Evolutionary conservation across 2,329 filamentous ascomycete species (phyloP), one percentile per base, ranked within the genome.

Genomic region (Raffaelea albimanens): DNA sequence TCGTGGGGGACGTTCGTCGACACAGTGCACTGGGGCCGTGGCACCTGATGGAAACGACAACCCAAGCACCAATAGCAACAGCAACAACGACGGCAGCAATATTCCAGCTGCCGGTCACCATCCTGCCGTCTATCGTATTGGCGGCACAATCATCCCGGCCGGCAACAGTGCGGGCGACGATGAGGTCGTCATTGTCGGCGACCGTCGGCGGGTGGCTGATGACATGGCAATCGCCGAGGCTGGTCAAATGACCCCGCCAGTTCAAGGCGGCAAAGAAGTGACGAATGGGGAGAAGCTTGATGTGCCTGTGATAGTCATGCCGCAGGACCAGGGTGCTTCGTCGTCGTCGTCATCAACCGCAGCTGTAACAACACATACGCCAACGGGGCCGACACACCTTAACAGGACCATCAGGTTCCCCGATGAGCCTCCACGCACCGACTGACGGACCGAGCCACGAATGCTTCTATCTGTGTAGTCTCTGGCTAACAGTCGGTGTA

Each of bases 381-480:
- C n/a, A n/a, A n/a, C n/a, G n/a, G n/a, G n/a, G n/a, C n/a, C 14
- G 18, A 38, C 46, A 55, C 41, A 46, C 52, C 29, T 52, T 53
- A 14, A 50, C 29, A 63, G 69, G 50, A 66, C 64, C 16, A 68
- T 73, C 50, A 65, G 67, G 4, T 72, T 73, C 47, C 66, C 67
- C 4, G 69, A 71, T 52, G 70, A 69, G 49, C 13, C 13, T 7
- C 43, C 51, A 18, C 39, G 46, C 3, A 33, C 39, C 4, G 22
- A 31, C 7, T 23, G 39, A 47, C 7, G 25, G n/a, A n/a, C n/a
- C n/a, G n/a, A n/a, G n/a, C n/a, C n/a, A n/a, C n/a, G n/a, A n/a
- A n/a, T n/a, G n/a, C n/a, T n/a, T n/a, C n/a, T n/a, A n/a, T n/a
- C n/a, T n/a, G n/a, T n/a, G n/a, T n/a, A n/a, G n/a, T n/a, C n/a